Base-by-base conservation (phyloP, 2,329 filamentous ascomycete genomes). In the Fusarium continuum region DNA sequence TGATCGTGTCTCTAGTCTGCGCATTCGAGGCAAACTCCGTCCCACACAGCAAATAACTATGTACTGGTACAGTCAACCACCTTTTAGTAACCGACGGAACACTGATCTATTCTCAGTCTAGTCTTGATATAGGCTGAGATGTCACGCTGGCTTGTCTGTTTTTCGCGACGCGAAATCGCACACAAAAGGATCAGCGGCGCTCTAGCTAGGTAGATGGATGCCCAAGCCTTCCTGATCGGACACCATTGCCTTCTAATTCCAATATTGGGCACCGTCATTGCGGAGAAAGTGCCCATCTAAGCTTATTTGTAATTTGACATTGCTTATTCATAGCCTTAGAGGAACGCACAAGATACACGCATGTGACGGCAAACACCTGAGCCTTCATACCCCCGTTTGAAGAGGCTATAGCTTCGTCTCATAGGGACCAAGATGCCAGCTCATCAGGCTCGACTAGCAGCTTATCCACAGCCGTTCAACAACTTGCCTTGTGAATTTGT, bases 321-420 rank as follows among this genome's bases (percentile, higher is more conserved):
- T 16, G 3, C 17, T 47, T 43, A 11, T 13, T 31, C 52, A n/a
- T 52, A 25, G 25, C 26, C 22, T 29, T 20, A 26, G 46, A 19
- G 28, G 34, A 49, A 38, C 23, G 19, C 19, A 25, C 32, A 13
- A 17, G 19, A 54, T 38, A 40, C 45, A 46, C 29, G 50, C 39
- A 56, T 55, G 38, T 49, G 41, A 40, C 25, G 36, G 20, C 22
- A 50, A 65, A 57, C 40, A 66, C 56, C 52, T 62, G 66, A 69
- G 63, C 34, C 40, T 39, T 34, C 19, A 34, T 29, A 19, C 17
- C 26, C 28, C 32, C 17, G 50, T 29, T 31, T 3, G 11, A 16
- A 31, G 17, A 43, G 45, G 58, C 48, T 23, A 59, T 54, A 36
- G 36, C 44, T 43, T 38, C 20, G 16, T 41, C 31, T 34, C 19